These are phyloP conservation scores for Blastomyces silverae DNA, from an alignment of 2,329 filamentous ascomycete species.

Conservation along the genomic window DNA sequence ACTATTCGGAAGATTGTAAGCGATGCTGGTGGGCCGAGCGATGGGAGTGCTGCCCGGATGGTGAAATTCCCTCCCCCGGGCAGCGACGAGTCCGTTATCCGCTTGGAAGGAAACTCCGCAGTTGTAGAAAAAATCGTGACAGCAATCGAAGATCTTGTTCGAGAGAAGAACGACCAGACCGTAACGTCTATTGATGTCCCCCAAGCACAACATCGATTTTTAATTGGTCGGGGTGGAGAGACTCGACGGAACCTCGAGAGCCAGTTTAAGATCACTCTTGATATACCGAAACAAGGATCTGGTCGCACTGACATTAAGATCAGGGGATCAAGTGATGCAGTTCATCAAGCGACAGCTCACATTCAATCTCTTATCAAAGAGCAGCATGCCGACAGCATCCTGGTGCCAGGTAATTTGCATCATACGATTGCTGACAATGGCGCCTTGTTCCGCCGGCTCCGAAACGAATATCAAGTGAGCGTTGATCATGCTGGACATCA, in stretches of 20 bases:
- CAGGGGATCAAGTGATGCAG: conserved; percentile 67
- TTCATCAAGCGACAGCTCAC: conserved; percentile 80
- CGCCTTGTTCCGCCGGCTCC: conserved; percentile 84
- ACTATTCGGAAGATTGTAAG: conserved; percentile 81
- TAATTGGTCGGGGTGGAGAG: conserved; percentile 90
- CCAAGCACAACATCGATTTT: conserved; percentile 77
- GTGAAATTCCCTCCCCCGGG: conserved; percentile 93
- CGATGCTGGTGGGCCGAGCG: conserved; percentile 81
- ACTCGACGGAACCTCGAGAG: conserved; percentile 77
- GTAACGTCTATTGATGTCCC: conserved; percentile 74
- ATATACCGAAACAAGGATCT: conserved; percentile 84
- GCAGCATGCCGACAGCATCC: conserved; percentile 79
- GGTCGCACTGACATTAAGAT: conserved; percentile 81
- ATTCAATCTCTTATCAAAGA: conserved; percentile 71
- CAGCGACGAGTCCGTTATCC: conserved; percentile 72
- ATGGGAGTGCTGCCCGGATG: conserved; percentile 76
- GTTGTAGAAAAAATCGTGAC: conserved; percentile 85
- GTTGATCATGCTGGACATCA: conserved; percentile 83
- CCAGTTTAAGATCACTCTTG: conserved; percentile 77
- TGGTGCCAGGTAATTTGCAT: conserved; percentile 75
- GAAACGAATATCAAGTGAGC: conserved; percentile 77
- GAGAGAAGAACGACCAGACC: conserved; percentile 76
- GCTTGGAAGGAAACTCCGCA: conserved; percentile 73
- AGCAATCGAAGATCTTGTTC: conserved; percentile 72
- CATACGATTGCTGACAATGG: conserved; percentile 76